Percentiles rank a stretch among this genome's conserved stretches.
These are phyloP conservation scores for Lycium barbarum DNA, from an alignment of 257 asterid species.

Conservation along the genomic window DNA sequence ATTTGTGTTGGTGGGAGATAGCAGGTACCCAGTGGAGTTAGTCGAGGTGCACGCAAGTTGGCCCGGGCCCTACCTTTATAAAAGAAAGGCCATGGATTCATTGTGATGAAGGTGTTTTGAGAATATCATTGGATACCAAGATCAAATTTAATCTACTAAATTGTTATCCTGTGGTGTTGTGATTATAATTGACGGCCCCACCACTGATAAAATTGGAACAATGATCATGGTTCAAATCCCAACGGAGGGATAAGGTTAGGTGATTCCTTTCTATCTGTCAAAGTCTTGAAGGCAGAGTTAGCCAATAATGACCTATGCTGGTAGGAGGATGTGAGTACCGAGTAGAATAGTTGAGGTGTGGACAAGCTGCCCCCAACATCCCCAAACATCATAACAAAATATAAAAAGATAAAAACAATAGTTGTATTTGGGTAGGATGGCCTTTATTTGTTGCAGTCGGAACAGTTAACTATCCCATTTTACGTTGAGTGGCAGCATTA, in stretches of 20 bases:
- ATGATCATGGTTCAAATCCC: background rate
- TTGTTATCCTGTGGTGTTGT: background rate
- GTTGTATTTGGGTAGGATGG: background rate
- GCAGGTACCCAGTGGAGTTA: background rate
- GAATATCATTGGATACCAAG: background rate
- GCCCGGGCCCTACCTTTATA: background rate
- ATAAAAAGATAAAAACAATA: background rate
- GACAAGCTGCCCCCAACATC: background rate
- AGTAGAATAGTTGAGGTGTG: background rate
- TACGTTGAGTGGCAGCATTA: background rate
- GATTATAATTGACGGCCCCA: background rate
- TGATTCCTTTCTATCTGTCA: background rate
- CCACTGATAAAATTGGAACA: background rate
- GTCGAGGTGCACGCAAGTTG: background rate
- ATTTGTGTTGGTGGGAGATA: background rate
- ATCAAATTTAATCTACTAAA: background rate
- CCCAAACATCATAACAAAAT: background rate
- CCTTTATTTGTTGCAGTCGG: background rate
- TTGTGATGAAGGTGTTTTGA: background rate
- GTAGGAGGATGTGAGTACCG: background rate
- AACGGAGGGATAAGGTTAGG: background rate
- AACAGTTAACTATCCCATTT: background rate
- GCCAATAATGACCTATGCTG: background rate
- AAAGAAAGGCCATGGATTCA: background rate
- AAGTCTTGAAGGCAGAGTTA: background rate